These are phyloP conservation scores for Didymella pomorum DNA, from an alignment of 2,329 filamentous ascomycete species.

Conservation along the genomic window DNA sequence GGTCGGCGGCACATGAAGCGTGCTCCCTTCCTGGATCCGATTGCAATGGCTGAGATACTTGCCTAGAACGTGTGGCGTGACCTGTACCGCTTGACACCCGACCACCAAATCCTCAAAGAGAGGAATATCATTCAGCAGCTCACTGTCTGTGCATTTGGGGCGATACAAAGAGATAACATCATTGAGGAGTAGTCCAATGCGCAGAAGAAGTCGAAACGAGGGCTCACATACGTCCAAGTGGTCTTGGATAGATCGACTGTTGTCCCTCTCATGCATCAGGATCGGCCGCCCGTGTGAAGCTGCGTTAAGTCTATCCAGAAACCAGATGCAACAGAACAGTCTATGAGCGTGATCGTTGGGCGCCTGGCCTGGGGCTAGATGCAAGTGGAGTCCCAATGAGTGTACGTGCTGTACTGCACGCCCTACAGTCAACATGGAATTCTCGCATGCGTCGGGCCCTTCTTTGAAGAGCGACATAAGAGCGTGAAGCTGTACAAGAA, in stretches of 20 bases:
- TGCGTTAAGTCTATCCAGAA: no score
- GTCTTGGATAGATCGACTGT: neutral
- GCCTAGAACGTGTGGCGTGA: neutral
- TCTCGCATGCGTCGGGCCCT: no score
- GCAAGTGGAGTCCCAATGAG: no score
- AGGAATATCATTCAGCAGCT: neutral
- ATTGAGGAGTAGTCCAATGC: neutral
- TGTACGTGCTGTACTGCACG: no score
- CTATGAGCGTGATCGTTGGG: no score
- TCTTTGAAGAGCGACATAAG: no score
- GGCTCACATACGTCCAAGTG: neutral
- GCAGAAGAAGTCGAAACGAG: neutral
- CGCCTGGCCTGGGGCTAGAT: no score
- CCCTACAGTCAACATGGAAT: no score
- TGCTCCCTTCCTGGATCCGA: neutral
- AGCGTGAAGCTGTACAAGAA: no score
- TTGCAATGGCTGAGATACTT: neutral
- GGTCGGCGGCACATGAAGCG: neutral
- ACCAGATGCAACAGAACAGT: no score
- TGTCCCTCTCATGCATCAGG: neutral
- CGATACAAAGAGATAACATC: neutral
- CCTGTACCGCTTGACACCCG: neutral
- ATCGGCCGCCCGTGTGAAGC: neutral
- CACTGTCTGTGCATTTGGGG: neutral
- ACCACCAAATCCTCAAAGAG: neutral